Conservation (phyloP, 176 grass and related monocot genomes). For the Oryza nivara region DNA sequence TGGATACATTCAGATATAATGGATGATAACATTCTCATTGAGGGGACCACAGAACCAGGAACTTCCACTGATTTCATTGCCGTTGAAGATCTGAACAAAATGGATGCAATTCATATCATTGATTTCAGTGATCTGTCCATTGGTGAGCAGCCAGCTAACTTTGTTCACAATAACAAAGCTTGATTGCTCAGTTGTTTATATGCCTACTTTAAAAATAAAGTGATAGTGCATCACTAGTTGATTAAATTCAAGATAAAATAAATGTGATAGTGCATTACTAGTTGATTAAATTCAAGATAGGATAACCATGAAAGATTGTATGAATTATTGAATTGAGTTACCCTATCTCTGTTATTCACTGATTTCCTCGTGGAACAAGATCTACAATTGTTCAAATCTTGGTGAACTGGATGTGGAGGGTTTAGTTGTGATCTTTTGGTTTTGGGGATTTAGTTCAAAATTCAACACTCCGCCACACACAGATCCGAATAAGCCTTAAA, state of each 20-base stretch:
- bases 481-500: not conserved
- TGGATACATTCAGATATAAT: constrained; percentile 99
- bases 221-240: not conserved
- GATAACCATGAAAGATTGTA: not conserved
- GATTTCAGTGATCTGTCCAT: constrained; percentile 92
- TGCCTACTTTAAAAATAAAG: constrained; percentile 1
- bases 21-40: constrained; percentile 95
- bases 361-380: not conserved
- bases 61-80: constrained; percentile 38
- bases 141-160: constrained; percentile 53
- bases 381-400: not conserved
- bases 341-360: too few relatives aligned
- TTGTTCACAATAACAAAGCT: constrained; percentile 13
- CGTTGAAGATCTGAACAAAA: constrained; percentile 42
- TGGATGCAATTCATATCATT: constrained; percentile 82
- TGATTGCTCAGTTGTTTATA: not conserved
- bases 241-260: constrained; percentile 15
- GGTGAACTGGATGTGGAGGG: not conserved
- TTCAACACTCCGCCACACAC: not conserved
- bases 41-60: constrained; percentile 35
- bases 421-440: not conserved
- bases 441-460: not conserved
- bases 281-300: constrained; percentile 23
- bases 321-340: not conserved
- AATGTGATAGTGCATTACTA: not conserved